Conservation (phyloP, 306 rosid species). For the Inga oerstediana region DNA sequence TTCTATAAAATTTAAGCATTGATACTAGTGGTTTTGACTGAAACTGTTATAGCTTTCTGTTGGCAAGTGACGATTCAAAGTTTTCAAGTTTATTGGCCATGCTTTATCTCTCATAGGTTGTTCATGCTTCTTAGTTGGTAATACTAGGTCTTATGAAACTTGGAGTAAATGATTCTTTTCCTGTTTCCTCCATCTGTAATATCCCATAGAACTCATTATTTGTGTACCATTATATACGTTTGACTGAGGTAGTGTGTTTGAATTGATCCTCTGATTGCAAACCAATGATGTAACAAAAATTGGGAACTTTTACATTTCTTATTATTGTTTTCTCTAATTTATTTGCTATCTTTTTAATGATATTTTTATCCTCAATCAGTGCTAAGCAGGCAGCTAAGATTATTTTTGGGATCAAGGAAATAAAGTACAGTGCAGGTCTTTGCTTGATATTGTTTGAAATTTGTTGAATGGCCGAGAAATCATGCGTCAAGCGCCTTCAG, state of each 20-base stretch:
- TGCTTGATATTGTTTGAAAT: constrained; percentile 33
- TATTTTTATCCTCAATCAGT: constrained; percentile 28
- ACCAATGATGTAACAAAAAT: neutral
- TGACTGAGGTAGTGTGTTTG: neutral
- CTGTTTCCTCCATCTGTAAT: neutral
- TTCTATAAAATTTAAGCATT: neutral
- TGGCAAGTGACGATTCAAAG: constrained; percentile 7
- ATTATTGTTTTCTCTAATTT: constrained; percentile 11
- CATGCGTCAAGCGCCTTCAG: constrained; percentile 94
- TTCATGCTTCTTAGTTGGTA: neutral
- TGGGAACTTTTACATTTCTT: constrained; percentile 20
- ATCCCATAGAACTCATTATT: neutral
- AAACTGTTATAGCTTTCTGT: neutral
- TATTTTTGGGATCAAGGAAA: constrained; percentile 31
- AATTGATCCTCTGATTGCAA: constrained; percentile 9
- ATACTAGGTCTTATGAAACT: neutral
- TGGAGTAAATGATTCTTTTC: neutral
- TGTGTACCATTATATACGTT: neutral
- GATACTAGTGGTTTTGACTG: neutral
- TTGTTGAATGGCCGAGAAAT: constrained; percentile 84
- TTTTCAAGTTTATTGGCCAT: neutral
- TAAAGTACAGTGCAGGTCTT: constrained; percentile 21
- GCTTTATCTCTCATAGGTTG: neutral
- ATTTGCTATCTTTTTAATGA: constrained; percentile 26
- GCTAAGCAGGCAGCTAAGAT: constrained; percentile 39